phyloP scores from a whole-genome alignment of 202 grass and related monocot species.

The Hordeum pubiflorum region DNA sequence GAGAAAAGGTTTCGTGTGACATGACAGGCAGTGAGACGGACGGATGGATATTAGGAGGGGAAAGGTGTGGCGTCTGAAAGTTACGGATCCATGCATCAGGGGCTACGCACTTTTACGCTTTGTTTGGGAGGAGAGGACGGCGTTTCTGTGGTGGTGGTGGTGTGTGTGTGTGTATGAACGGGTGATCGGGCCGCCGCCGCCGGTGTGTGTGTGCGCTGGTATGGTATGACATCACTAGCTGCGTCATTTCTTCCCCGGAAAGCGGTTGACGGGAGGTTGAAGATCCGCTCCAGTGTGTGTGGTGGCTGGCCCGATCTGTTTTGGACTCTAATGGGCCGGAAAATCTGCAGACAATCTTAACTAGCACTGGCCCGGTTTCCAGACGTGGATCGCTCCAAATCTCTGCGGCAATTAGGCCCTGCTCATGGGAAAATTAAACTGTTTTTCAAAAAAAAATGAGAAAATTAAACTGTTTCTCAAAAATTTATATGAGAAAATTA shows the following conservation, averaged over 20 bases:
- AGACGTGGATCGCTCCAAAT: too few relatives aligned
- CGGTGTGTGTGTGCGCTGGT: background rate
- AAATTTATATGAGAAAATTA: too few relatives aligned
- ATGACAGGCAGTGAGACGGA: slow-evolving; percentile 25
- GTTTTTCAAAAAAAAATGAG: too few relatives aligned
- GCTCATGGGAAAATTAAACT: too few relatives aligned
- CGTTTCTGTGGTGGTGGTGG: background rate
- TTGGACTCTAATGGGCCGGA: too few relatives aligned
- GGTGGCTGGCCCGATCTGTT: too few relatives aligned
- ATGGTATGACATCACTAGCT: slow-evolving; percentile 39
- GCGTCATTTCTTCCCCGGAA: slow-evolving; percentile 29
- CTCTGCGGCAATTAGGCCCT: background rate
- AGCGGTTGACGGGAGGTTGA: background rate
- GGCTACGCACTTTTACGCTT: background rate
- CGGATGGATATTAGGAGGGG: background rate
- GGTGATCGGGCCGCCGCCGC: background rate
- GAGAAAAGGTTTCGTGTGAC: slow-evolving; percentile 13
- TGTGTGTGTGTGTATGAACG: background rate
- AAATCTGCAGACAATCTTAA: too few relatives aligned
- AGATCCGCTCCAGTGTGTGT: too few relatives aligned
- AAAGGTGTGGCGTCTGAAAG: slow-evolving; percentile 18
- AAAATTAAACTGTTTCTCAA: too few relatives aligned
- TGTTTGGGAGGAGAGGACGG: background rate
- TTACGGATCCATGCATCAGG: background rate
- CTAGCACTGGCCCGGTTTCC: too few relatives aligned